A percentile compares a stretch with the other conserved stretches of the same genome.
Evolutionary conservation across 2,329 filamentous ascomycete genomes (phyloP).

Genomic region (Colletotrichum orchidophilum): DNA sequence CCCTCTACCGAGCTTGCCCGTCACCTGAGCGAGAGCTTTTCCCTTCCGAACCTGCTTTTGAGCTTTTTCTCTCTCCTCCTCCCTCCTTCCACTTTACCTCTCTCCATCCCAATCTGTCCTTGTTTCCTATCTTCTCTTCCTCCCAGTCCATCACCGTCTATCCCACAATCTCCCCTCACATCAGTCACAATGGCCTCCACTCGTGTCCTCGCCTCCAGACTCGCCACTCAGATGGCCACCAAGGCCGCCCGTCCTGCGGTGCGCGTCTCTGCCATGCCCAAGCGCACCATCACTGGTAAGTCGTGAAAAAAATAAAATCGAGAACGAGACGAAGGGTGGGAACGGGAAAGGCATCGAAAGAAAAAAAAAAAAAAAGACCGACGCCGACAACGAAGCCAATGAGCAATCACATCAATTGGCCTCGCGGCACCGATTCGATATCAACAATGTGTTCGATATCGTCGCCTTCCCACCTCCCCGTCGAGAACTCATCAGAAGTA

Average conservation of each 20-base stretch:
- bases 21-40: constrained; percentile 40
- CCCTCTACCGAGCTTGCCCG: constrained; percentile 35
- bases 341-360: background rate
- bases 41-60: constrained; percentile 36
- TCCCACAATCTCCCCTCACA: constrained; percentile 54
- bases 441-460: constrained; percentile 14
- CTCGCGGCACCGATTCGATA: constrained; percentile 31
- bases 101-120: constrained; percentile 35
- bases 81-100: constrained; percentile 44
- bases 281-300: constrained; percentile 81
- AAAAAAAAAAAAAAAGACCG: background rate
- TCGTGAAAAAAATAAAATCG: constrained; percentile 35
- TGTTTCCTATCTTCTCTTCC: constrained; percentile 35
- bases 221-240: constrained; percentile 77
- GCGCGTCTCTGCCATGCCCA: constrained; percentile 73
- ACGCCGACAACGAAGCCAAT: constrained; percentile 13
- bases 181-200: constrained; percentile 81
- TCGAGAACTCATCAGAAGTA: background rate
- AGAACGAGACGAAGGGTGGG: constrained; percentile 3
- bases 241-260: constrained; percentile 82
- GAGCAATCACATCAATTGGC: constrained; percentile 43
- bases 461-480: constrained; percentile 10
- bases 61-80: constrained; percentile 50
- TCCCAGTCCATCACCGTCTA: constrained; percentile 38
- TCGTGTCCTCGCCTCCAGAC: constrained; percentile 80